Conservation (phyloP, 2,329 filamentous ascomycete genomes). For the Colletotrichum filicis region DNA sequence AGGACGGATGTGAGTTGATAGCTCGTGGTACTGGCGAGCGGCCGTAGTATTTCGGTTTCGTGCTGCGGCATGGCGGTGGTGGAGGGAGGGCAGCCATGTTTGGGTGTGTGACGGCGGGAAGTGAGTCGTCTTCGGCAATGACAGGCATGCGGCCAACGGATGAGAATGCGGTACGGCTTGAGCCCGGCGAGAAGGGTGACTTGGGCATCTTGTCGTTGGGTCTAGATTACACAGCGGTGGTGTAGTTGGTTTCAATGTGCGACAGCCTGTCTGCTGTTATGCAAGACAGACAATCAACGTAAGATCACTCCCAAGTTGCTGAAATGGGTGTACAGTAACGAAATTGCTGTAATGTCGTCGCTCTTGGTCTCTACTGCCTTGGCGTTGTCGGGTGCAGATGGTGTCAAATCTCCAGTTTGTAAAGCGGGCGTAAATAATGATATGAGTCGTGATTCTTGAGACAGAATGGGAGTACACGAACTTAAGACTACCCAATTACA, state of each 20-base stretch:
- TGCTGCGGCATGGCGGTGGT: constrained; percentile 7
- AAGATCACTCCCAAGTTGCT: background rate
- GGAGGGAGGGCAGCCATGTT: background rate
- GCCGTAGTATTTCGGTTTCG: constrained; percentile 15
- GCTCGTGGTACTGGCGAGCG: constrained; percentile 6
- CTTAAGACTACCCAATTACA: background rate
- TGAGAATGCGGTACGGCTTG: constrained; percentile 40
- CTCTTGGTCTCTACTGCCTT: background rate
- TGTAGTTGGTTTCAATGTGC: background rate
- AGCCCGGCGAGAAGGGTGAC: constrained; percentile 29
- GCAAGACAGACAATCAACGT: background rate
- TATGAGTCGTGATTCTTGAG: background rate
- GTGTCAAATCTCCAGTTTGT: background rate
- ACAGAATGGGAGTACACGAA: background rate
- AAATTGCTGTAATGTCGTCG: background rate
- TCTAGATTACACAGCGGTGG: background rate
- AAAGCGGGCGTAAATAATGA: background rate
- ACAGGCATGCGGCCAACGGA: constrained; percentile 48
- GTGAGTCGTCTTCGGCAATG: constrained; percentile 48
- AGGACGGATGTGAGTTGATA: constrained; percentile 20
- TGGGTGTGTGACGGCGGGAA: background rate
- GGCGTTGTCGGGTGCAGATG: background rate
- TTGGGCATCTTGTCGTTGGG: constrained; percentile 33
- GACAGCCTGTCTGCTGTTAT: background rate
- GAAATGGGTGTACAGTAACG: background rate